Conservation (phyloP, 441 rosid genomes). For the Populus trichocarpa region DNA sequence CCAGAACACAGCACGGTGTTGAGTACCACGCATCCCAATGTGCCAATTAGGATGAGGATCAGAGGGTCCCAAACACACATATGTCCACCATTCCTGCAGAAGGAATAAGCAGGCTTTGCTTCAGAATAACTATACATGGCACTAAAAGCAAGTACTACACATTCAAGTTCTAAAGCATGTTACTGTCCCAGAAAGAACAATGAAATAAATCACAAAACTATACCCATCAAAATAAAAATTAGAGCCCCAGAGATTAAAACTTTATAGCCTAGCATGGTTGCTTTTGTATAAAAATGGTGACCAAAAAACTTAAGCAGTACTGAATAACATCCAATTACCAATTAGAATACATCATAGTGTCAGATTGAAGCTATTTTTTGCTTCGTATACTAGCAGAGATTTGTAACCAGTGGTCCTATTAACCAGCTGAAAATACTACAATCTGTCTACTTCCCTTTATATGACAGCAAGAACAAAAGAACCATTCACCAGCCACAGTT, state of each 20-base stretch:
- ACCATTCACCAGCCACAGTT: not conserved
- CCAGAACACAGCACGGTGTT: constrained; percentile 97
- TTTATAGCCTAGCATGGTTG: not conserved
- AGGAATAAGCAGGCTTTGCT: constrained; percentile 11
- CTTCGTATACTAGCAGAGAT: not conserved
- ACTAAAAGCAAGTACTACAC: constrained; percentile 4
- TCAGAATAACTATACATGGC: constrained; percentile 12
- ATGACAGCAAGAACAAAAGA: not conserved
- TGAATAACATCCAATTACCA: not conserved
- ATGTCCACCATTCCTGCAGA: constrained; percentile 95
- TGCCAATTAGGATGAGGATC: constrained; percentile 99
- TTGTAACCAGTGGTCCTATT: not conserved
- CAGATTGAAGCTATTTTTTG: not conserved
- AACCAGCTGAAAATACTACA: not conserved
- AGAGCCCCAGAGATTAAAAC: not conserved
- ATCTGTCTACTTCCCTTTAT: not conserved
- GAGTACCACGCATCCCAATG: constrained; percentile 95
- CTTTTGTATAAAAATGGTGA: not conserved
- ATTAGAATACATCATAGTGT: not conserved
- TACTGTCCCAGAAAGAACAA: not conserved
- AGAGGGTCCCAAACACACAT: constrained; percentile 94
- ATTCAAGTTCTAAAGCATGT: not conserved
- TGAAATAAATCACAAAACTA: not conserved
- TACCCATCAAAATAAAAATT: not conserved
- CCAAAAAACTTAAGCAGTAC: not conserved